Evolutionary conservation across 2,329 filamentous ascomycete species (phyloP), one percentile per base, ranked within the genome.

Genomic region (Fusarium sp.): DNA sequence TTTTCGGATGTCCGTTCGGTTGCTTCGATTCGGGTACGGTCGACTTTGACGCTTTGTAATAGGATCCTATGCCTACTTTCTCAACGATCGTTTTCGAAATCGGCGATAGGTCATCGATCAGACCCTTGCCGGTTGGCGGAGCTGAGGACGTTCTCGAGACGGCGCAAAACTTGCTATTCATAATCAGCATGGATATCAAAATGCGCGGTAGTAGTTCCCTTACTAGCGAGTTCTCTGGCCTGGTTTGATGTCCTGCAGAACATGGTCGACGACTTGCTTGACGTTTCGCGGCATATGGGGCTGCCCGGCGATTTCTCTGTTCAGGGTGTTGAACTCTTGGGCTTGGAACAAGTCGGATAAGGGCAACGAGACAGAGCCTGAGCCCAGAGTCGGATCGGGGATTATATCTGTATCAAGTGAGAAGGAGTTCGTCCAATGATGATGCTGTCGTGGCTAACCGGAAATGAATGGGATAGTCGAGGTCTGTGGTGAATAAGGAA

Each of bases 401-500:
- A 94, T 90, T 66, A 93, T 88, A 78, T 91, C 92, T 93, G 73
- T 18, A 37, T 10, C 58, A 57, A n/a, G 63, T 80, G 25, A 79
- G 75, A 66, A 30, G 27, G 20, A 58, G 56, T n/a, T n/a, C 27
- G n/a, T 20, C 50, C 30, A 48, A 34, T 30, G 23, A n/a, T 35
- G 41, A 61, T 20, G 35, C 20, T 39, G 41, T 27, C 57, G 52
- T 10, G 62, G 79, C 86, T 73, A 83, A 95, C 94, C 91, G 75
- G 93, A 89, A 81, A 93, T 90, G 82, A 96, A 94, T 4, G 94
- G 94, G 62, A 94, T 88, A 58, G 95, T 92, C 5, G 93, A 95
- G 58, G 92, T 94, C 80, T 96, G 92, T 27, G 94, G 94, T 61
- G 94, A 94, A 83, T 92, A 95, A n/a, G 93, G 93, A 54, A 97